A percentile compares a stretch with the other conserved stretches of the same genome.
phyloP scores from a whole-genome alignment of 768 basidiomycete genomes.

The Psilocybe tampanensis region DNA sequence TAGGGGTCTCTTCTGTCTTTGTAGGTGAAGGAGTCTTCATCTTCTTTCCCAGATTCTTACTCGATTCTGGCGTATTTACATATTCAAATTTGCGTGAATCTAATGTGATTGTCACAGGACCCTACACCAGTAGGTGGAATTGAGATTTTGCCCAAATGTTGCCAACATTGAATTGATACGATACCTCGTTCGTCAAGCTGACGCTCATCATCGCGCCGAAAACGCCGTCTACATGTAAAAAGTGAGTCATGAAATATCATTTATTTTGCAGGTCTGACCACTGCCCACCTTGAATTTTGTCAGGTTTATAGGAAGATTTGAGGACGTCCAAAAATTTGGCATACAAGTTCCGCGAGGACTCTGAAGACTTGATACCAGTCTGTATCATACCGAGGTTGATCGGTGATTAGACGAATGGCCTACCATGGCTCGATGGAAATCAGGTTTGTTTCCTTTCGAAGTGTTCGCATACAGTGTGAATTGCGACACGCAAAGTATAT shows the following conservation, averaged over 20 bases:
- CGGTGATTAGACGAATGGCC: constrained; percentile 16
- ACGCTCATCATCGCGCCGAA: constrained; percentile 99
- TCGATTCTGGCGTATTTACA: constrained; percentile 28
- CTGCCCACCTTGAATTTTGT: constrained; percentile 76
- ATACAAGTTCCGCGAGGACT: constrained; percentile 71
- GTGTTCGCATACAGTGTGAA: constrained; percentile 91
- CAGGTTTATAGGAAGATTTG: constrained; percentile 63
- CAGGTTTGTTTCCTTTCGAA: constrained; percentile 85
- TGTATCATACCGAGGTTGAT: background rate
- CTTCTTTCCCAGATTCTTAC: constrained; percentile 9
- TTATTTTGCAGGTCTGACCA: background rate
- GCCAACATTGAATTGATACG: background rate
- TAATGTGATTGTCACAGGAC: constrained; percentile 83
- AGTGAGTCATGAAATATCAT: constrained; percentile 5
- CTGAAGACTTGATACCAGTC: constrained; percentile 54
- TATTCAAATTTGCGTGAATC: constrained; percentile 84
- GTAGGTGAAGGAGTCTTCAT: background rate
- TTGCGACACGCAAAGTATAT: constrained; percentile 93
- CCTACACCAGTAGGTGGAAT: constrained; percentile 45
- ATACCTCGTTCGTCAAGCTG: constrained; percentile 82
- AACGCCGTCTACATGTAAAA: constrained; percentile 66
- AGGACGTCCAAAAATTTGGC: constrained; percentile 71
- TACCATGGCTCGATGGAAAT: constrained; percentile 95
- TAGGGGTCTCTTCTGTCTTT: background rate
- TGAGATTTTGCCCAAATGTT: constrained; percentile 18